phyloP scores from a whole-genome alignment of 2,329 filamentous ascomycete genomes.

The Phaeosphaeria sp. region DNA sequence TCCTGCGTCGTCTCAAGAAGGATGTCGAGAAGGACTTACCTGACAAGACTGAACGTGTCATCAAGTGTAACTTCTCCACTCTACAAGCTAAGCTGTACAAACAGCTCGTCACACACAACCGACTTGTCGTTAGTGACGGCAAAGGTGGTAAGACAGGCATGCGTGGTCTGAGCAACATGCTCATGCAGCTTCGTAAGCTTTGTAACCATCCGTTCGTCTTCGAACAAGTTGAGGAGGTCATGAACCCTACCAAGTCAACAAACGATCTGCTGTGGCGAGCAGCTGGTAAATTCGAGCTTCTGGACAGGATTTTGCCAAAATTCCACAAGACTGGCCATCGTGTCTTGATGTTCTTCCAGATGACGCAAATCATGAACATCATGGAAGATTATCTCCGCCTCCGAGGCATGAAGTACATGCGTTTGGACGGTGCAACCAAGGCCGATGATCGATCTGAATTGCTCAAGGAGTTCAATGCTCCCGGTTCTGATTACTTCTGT shows the following conservation, averaged over 20 bases:
- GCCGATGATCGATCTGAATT: constrained; percentile 95
- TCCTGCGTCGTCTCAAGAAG: constrained; percentile 98
- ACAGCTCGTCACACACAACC: constrained; percentile 96
- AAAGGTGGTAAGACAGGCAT: constrained; percentile 94
- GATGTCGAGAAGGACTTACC: constrained; percentile 99
- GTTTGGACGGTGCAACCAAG: constrained; percentile 95
- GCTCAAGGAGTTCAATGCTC: constrained; percentile 86
- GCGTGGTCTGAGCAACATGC: constrained; percentile 98
- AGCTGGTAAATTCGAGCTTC: constrained; percentile 93
- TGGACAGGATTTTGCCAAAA: constrained; percentile 92
- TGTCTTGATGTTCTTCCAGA: constrained; percentile 99
- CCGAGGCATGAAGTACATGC: constrained; percentile 82
- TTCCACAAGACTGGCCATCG: constrained; percentile 91
- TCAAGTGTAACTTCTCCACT: constrained; percentile 98
- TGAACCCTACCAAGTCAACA: constrained; percentile 87
- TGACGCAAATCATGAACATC: constrained; percentile 99
- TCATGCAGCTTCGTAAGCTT: constrained; percentile 98
- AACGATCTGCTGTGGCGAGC: constrained; percentile 97
- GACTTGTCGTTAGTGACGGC: constrained; percentile 90
- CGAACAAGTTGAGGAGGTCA: constrained; percentile 95
- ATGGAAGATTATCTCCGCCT: constrained; percentile 98
- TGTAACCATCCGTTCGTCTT: constrained; percentile 99
- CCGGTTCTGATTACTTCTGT: constrained; percentile 92
- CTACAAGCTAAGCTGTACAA: constrained; percentile 94
- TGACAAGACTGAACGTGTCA: constrained; percentile 98